These are phyloP conservation scores for Streptanthus diversifolius DNA, from an alignment of 345 rosid species.

Conservation along the genomic window DNA sequence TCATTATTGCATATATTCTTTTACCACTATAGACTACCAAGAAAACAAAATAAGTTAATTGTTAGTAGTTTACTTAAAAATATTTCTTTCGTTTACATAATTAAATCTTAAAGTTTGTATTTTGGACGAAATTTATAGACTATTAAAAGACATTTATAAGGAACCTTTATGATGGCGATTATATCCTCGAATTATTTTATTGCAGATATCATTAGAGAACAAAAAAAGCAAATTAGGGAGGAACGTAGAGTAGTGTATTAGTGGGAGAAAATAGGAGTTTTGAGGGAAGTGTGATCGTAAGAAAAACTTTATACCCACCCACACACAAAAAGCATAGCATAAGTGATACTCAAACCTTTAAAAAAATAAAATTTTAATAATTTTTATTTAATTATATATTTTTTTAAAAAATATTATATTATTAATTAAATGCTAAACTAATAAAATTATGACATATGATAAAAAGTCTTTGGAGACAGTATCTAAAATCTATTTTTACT, in stretches of 20 bases:
- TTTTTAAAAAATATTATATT: no score
- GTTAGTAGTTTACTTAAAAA: neutral
- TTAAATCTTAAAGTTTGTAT: neutral
- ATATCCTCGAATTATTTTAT: neutral
- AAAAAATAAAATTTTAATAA: no score
- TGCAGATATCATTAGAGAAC: neutral
- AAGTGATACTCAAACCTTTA: no score
- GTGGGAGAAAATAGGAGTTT: slow-evolving; percentile 26
- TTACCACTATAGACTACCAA: slow-evolving; percentile 1
- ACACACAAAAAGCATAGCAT: no score
- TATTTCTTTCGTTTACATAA: neutral
- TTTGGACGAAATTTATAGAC: neutral
- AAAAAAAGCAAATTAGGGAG: neutral
- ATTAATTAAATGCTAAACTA: no score
- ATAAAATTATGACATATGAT: no score
- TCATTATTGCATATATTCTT: slow-evolving; percentile 12
- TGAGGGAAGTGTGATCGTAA: slow-evolving; percentile 10
- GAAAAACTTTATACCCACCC: slow-evolving; percentile 20
- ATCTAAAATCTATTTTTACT: no score
- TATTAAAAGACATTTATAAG: neutral
- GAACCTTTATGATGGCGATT: neutral
- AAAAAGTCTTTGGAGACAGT: no score
- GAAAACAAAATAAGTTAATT: neutral
- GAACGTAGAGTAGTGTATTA: slow-evolving; percentile 20
- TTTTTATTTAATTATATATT: no score